These are phyloP conservation scores for Dactylellina drechsleri DNA, from an alignment of 2,329 filamentous ascomycete genomes.

Conservation along the genomic window DNA sequence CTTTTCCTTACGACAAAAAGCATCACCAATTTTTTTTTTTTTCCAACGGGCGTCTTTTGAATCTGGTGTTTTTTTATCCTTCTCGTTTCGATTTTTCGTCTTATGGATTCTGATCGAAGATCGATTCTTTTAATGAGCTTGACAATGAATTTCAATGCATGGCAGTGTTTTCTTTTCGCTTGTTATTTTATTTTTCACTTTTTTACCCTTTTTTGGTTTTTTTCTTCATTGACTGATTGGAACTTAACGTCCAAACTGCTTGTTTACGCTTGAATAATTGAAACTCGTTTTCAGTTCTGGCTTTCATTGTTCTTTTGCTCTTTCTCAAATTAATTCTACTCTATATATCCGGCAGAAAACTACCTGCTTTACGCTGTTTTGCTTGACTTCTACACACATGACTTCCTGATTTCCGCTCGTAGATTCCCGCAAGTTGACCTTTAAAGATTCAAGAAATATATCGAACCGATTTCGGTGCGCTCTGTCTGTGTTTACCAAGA, in stretches of 20 bases:
- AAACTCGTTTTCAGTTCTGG: conserved; percentile 2
- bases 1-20: conserved; percentile 37
- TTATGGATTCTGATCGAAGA: conserved; percentile 21
- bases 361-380: not conserved
- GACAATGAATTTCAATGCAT: conserved; percentile 28
- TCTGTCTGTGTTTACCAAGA: no score
- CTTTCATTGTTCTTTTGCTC: not conserved
- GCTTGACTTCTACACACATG: not conserved
- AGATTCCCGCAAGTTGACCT: no score
- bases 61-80: conserved; percentile 6
- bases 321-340: no score
- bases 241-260: not conserved
- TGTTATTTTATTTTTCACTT: conserved; percentile 13
- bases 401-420: not conserved
- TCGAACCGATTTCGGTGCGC: no score
- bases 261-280: not conserved
- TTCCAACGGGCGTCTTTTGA: conserved; percentile 23
- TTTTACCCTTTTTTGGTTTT: conserved; percentile 3
- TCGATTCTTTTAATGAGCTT: conserved; percentile 14
- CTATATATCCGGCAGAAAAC: no score
- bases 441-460: no score
- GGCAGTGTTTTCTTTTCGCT: conserved; percentile 25
- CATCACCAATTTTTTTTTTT: not conserved
- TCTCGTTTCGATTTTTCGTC: conserved; percentile 8
- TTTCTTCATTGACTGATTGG: not conserved